These are phyloP conservation scores for Penstemon eatonii DNA, from an alignment of 257 asterid species.

Conservation along the genomic window DNA sequence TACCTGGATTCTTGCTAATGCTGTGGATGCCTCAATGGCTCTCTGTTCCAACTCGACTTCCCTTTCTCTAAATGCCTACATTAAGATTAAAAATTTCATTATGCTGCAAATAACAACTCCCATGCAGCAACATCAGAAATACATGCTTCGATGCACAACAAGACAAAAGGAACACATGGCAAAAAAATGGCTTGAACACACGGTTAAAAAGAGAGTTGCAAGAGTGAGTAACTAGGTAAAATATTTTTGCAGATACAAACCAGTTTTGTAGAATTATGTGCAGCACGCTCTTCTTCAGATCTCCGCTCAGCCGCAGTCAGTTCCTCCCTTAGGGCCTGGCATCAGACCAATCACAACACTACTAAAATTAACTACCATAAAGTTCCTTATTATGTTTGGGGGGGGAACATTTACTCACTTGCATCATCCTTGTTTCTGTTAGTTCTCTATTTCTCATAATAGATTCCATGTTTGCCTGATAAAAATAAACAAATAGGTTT, in stretches of 20 bases:
- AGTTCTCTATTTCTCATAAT: constrained; percentile 93
- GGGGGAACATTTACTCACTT: constrained; percentile 53
- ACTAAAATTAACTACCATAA: constrained; percentile 30
- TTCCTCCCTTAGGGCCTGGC: constrained; percentile 94
- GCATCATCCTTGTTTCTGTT: constrained; percentile 99
- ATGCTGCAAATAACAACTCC: constrained; percentile 25
- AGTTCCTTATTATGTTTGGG: constrained; percentile 15
- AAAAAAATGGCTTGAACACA: constrained; percentile 15
- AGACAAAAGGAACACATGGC: constrained; percentile 1
- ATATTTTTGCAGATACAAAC: constrained; percentile 37
- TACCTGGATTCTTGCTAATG: constrained; percentile 96
- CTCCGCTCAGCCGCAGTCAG: constrained; percentile 88
- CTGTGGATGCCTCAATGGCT: constrained; percentile 90
- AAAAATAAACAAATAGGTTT: constrained; percentile 21
- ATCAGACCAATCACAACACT: constrained; percentile 21
- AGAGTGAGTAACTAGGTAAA: constrained; percentile 16
- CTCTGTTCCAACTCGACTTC: constrained; percentile 97
- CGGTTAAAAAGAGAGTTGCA: constrained; percentile 9
- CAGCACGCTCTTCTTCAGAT: constrained; percentile 96
- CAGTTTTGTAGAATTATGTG: constrained; percentile 87
- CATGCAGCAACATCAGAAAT: constrained; percentile 23
- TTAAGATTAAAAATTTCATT: constrained; percentile 33
- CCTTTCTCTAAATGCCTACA: constrained; percentile 94
- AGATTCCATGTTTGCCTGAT: constrained; percentile 86
- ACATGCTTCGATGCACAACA: constrained; percentile 6